Conservation (phyloP, 1,139 yeast species). For the Hansenula anomala region DNA sequence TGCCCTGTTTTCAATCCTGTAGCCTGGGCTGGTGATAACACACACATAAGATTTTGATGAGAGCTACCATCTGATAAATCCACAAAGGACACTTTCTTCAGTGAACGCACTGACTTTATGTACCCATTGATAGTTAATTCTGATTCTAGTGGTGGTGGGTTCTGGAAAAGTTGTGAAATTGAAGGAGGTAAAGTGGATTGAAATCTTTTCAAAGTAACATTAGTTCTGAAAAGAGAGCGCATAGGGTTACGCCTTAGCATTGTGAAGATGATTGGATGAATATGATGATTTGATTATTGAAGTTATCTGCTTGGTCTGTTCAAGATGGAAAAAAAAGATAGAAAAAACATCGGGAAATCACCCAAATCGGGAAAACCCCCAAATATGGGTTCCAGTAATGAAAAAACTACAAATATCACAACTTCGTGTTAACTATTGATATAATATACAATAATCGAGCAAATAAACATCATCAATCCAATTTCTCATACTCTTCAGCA, state of each 20-base stretch:
- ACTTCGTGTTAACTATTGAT: no score
- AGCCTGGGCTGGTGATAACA: constrained; percentile 35
- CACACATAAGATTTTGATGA: constrained; percentile 51
- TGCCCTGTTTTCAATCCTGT: constrained; percentile 36
- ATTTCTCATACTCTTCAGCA: constrained; percentile 2
- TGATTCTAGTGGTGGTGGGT: constrained; percentile 10
- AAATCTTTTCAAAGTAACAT: neutral
- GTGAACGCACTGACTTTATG: constrained; percentile 63
- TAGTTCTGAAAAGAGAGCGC: neutral
- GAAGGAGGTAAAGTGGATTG: constrained; percentile 1
- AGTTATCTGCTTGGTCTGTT: no score
- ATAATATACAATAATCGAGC: no score
- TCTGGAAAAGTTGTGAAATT: constrained; percentile 4
- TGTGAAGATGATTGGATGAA: neutral
- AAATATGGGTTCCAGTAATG: no score
- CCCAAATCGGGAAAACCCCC: neutral
- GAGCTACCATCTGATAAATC: constrained; percentile 78
- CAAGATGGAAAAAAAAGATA: no score
- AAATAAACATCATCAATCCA: neutral
- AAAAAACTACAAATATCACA: no score
- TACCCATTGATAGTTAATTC: constrained; percentile 48
- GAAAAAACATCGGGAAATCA: neutral
- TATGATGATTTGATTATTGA: no score
- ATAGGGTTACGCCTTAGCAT: neutral
- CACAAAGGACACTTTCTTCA: constrained; percentile 75